Conservation (phyloP, 2,329 filamentous ascomycete species). For the Tolypocladium amazonense region DNA sequence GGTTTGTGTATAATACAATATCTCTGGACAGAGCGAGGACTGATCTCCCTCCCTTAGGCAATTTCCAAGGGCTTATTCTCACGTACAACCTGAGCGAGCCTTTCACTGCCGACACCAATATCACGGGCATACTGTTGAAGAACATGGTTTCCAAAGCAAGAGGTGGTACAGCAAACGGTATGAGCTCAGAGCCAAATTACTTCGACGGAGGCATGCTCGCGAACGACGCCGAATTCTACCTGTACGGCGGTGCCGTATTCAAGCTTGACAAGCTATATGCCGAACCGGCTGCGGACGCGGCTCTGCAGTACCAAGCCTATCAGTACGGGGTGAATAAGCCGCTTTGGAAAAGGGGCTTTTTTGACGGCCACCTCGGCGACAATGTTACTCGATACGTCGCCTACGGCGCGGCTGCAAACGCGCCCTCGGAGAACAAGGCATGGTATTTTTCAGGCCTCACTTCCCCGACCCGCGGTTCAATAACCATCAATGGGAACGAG, state of each 20-base stretch:
- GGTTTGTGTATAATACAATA: conserved; percentile 25
- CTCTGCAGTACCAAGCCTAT: conserved; percentile 41
- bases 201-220: conserved; percentile 53
- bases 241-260: conserved; percentile 49
- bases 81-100: conserved; percentile 47
- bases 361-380: conserved; percentile 26
- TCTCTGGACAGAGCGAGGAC: neutral
- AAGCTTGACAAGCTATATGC: conserved; percentile 20
- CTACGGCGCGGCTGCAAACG: conserved; percentile 52
- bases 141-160: conserved; percentile 33
- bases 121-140: conserved; percentile 37
- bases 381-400: conserved; percentile 51
- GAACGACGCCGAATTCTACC: conserved; percentile 52
- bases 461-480: conserved; percentile 35
- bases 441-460: conserved; percentile 61
- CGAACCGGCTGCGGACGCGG: conserved; percentile 28
- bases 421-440: conserved; percentile 58
- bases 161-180: conserved; percentile 36
- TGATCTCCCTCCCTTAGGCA: conserved; percentile 27
- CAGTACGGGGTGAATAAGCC: conserved; percentile 36
- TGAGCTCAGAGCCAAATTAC: conserved; percentile 45
- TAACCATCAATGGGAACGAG: conserved; percentile 28
- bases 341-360: conserved; percentile 32
- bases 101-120: conserved; percentile 41
- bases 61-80: conserved; percentile 41